Evolutionary conservation across 805 yeast species (phyloP).

Genomic region (Maudiozyma turicensis): DNA sequence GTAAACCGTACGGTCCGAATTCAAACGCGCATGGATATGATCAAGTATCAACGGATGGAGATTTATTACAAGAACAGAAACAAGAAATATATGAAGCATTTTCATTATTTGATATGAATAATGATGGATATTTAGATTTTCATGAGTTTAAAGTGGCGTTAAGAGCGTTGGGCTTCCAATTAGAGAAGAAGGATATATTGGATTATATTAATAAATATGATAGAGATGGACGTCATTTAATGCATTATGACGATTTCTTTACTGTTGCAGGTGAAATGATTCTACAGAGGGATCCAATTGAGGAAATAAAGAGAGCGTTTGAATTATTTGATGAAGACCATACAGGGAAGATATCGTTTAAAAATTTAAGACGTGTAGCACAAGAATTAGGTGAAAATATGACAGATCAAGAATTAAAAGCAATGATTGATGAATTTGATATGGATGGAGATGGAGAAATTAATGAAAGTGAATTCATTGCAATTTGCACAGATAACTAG

Average conservation of each 20-base stretch:
- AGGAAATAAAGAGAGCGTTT: slow-evolving; percentile 86
- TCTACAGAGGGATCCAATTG: slow-evolving; percentile 83
- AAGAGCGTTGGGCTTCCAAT: slow-evolving; percentile 86
- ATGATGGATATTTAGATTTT: slow-evolving; percentile 81
- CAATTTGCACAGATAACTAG: slow-evolving; percentile 68
- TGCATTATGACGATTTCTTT: slow-evolving; percentile 75
- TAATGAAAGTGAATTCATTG: slow-evolving; percentile 81
- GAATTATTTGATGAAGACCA: slow-evolving; percentile 77
- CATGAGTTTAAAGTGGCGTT: slow-evolving; percentile 92
- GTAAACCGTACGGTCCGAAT: background rate
- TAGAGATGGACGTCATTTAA: slow-evolving; percentile 53
- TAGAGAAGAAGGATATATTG: slow-evolving; percentile 63
- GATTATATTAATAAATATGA: slow-evolving; percentile 74
- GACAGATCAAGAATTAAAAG: slow-evolving; percentile 84
- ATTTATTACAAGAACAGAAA: slow-evolving; percentile 74
- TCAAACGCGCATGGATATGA: background rate
- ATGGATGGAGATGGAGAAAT: slow-evolving; percentile 93
- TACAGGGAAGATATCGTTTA: slow-evolving; percentile 75
- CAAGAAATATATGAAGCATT: slow-evolving; percentile 92
- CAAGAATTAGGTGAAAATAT: slow-evolving; percentile 87
- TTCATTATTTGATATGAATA: slow-evolving; percentile 82
- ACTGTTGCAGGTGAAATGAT: slow-evolving; percentile 65
- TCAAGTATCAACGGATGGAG: slow-evolving; percentile 30
- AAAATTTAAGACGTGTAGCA: slow-evolving; percentile 80
- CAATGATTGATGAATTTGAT: slow-evolving; percentile 97